Percentiles rank a stretch among this genome's conserved stretches.
These are phyloP conservation scores for Populus deltoides DNA, from an alignment of 345 rosid species.

Conservation along the genomic window DNA sequence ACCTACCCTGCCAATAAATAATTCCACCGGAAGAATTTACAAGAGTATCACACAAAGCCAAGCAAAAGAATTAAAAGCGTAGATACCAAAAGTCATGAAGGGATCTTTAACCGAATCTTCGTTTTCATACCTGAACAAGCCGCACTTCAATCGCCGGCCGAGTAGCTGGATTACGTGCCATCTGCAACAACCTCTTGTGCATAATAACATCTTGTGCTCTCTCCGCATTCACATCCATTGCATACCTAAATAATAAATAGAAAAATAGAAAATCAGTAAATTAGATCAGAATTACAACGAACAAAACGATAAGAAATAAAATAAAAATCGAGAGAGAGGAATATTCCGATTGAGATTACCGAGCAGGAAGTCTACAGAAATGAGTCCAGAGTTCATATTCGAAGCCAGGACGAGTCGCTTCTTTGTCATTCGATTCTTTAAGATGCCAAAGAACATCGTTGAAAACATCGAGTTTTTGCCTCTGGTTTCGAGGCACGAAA, in stretches of 20 bases:
- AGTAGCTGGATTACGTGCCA: constrained; percentile 46
- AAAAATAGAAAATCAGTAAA: not conserved
- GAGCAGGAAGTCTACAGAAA: constrained; percentile 48
- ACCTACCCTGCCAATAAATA: constrained; percentile 13
- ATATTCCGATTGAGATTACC: constrained; percentile 29
- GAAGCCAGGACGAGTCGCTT: constrained; percentile 39
- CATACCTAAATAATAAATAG: constrained; percentile 39
- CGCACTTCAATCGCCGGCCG: constrained; percentile 66
- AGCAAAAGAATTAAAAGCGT: constrained; percentile 10
- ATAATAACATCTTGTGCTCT: constrained; percentile 60
- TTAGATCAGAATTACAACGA: not conserved
- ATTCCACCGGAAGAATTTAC: constrained; percentile 12
- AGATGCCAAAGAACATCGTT: constrained; percentile 46
- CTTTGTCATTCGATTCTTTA: constrained; percentile 36
- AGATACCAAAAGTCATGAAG: not conserved
- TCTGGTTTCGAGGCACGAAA: constrained; percentile 37
- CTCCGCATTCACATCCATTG: constrained; percentile 61
- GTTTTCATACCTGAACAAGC: constrained; percentile 44
- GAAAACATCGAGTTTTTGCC: constrained; percentile 48
- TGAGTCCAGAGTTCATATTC: constrained; percentile 65
- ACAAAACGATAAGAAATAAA: not conserved
- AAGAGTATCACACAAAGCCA: constrained; percentile 10
- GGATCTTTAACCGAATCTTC: constrained; percentile 11
- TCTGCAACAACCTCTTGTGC: constrained; percentile 56
- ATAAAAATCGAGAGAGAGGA: not conserved